phyloP scores from a whole-genome alignment of 2,329 filamentous ascomycete species.

The Trichoderma aggressivum region DNA sequence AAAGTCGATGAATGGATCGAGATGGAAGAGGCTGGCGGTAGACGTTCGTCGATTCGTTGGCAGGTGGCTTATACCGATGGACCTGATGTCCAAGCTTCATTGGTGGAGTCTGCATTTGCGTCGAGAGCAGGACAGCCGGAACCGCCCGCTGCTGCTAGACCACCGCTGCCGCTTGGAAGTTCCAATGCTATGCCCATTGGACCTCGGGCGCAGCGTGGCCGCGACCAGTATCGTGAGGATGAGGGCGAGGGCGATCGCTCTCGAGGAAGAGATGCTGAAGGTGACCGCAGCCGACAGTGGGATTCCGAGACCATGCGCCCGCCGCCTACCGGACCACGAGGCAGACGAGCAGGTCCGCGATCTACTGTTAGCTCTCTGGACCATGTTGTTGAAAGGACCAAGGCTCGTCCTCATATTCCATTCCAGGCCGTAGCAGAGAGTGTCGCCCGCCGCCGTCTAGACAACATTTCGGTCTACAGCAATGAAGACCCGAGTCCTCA shows the following conservation, averaged over 20 bases:
- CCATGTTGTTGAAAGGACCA: conserved; percentile 36
- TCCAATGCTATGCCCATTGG: conserved; percentile 38
- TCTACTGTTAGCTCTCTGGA: conserved; percentile 23
- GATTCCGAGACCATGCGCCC: conserved; percentile 17
- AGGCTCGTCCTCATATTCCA: conserved; percentile 40
- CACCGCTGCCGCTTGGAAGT: conserved; percentile 25
- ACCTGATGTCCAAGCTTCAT: conserved; percentile 49
- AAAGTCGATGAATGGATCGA: conserved; percentile 71
- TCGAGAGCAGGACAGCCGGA: conserved; percentile 23
- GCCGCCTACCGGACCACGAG: conserved; percentile 38
- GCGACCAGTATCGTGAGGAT: conserved; percentile 7
- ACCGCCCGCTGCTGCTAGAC: not conserved
- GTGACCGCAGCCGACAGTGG: conserved; percentile 14
- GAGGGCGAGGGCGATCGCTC: conserved; percentile 10
- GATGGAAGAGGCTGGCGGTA: conserved; percentile 54
- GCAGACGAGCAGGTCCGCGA: conserved; percentile 33
- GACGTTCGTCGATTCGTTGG: conserved; percentile 54
- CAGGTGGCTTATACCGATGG: conserved; percentile 68
- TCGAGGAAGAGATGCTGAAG: not conserved
- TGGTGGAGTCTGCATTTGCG: conserved; percentile 36
- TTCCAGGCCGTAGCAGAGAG: conserved; percentile 61
- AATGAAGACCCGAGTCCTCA: conserved; percentile 40
- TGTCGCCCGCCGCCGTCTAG: conserved; percentile 62
- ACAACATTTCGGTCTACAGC: conserved; percentile 50
- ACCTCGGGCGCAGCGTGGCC: conserved; percentile 30